Conservation (phyloP, 2,329 filamentous ascomycete genomes). For the Claviceps pazoutovae region DNA sequence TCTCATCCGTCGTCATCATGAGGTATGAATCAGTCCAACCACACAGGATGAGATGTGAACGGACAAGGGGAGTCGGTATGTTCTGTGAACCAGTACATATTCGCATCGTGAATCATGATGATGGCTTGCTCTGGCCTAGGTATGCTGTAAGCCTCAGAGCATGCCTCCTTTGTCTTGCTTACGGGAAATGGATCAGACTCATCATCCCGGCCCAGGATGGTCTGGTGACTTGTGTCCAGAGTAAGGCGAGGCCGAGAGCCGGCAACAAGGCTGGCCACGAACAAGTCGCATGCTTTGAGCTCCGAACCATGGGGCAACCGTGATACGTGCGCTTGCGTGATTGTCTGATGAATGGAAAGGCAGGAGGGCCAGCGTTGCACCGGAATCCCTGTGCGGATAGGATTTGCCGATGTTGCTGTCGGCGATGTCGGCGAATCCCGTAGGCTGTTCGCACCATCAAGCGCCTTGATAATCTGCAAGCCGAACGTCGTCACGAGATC, state of each 20-base stretch:
- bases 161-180: background rate
- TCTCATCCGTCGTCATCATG: background rate
- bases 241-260: background rate
- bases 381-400: background rate
- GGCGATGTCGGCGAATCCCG: conserved; percentile 6
- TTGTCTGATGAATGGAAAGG: background rate
- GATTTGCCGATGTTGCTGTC: conserved; percentile 4
- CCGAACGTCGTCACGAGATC: no score
- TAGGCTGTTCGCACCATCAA: background rate
- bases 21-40: background rate
- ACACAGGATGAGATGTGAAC: background rate
- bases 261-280: background rate
- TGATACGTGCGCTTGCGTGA: background rate
- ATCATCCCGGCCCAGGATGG: background rate
- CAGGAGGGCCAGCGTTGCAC: conserved; percentile 1
- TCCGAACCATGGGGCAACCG: background rate
- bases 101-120: background rate
- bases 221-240: background rate
- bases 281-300: background rate
- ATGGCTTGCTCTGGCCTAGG: background rate
- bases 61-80: background rate
- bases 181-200: background rate
- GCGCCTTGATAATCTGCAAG: background rate
- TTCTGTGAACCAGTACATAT: background rate
- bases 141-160: background rate